A percentile compares a stretch with the other conserved stretches of the same genome.
Evolutionary conservation across 2,329 filamentous ascomycete genomes (phyloP).

Genomic region (Trichoderma guizhouense): DNA sequence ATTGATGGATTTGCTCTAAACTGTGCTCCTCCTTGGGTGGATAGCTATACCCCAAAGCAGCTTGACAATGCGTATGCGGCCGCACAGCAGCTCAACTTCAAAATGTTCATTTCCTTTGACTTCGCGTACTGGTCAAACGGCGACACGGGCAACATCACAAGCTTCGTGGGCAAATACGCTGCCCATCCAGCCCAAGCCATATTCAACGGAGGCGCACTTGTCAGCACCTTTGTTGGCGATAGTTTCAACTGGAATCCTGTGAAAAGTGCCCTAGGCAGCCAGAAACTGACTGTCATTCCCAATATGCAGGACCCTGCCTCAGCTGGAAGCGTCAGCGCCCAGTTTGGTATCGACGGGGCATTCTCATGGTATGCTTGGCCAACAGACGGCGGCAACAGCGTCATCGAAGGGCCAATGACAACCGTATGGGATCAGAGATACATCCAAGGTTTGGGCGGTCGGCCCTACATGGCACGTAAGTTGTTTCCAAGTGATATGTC

Average conservation of each 20-base stretch:
- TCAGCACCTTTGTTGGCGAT: conserved; percentile 26
- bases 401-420: conserved; percentile 24
- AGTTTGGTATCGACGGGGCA: conserved; percentile 23
- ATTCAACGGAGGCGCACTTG: conserved; percentile 23
- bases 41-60: conserved; percentile 24
- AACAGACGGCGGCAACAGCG: conserved; percentile 24
- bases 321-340: conserved; percentile 3
- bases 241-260: conserved; percentile 24
- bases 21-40: conserved; percentile 23
- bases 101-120: conserved; percentile 26
- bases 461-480: conserved; percentile 26
- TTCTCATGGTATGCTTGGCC: conserved; percentile 26
- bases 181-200: conserved; percentile 21
- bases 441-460: conserved; percentile 18
- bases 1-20: conserved; percentile 26
- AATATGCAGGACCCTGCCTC: conserved; percentile 23
- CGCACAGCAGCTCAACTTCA: conserved; percentile 21
- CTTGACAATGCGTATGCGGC: conserved; percentile 23
- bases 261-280: conserved; percentile 20
- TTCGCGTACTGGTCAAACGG: conserved; percentile 26
- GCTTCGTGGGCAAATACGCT: conserved; percentile 21
- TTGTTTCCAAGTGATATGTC: background rate
- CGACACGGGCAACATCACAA: conserved; percentile 22
- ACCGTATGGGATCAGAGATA: conserved; percentile 24
- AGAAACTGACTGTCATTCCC: conserved; percentile 24